Evolutionary conservation across 2,329 filamentous ascomycete genomes (phyloP).

Genomic region (Colletotrichum coccodes): DNA sequence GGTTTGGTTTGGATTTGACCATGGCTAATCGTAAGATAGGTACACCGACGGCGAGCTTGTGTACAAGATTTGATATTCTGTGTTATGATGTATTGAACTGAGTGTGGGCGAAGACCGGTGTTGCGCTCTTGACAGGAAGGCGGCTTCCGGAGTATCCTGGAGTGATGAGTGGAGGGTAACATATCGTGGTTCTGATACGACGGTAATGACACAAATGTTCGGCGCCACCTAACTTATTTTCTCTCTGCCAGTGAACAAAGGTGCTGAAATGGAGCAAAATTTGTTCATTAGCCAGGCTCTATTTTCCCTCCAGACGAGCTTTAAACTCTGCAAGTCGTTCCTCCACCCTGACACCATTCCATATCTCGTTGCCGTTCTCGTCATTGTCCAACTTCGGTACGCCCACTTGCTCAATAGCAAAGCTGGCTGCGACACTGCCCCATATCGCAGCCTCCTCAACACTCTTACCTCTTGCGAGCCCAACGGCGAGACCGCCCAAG

Average conservation of each 20-base stretch:
- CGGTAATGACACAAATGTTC: not conserved
- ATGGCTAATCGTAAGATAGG: conserved; percentile 47
- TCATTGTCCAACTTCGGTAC: conserved; percentile 70
- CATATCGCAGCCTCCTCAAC: conserved; percentile 79
- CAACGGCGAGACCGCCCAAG: conserved; percentile 69
- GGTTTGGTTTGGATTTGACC: not conserved
- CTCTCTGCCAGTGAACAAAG: not conserved
- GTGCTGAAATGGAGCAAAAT: not conserved
- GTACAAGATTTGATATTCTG: conserved; percentile 69
- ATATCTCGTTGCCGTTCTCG: conserved; percentile 61
- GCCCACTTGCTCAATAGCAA: conserved; percentile 94
- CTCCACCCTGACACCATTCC: conserved; percentile 68
- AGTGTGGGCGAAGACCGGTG: not conserved
- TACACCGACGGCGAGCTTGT: conserved; percentile 72
- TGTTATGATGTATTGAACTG: not conserved
- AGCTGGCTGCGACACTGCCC: conserved; percentile 86
- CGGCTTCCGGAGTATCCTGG: not conserved
- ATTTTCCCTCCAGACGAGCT: conserved; percentile 42
- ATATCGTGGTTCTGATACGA: not conserved
- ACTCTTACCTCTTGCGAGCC: conserved; percentile 66
- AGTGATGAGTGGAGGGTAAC: not conserved
- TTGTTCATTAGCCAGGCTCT: not conserved
- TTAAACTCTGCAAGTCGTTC: conserved; percentile 64
- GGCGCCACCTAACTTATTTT: not conserved
- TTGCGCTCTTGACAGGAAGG: conserved; percentile 3